Evolutionary conservation across 352 stramenopile species (phyloP), one percentile per base, ranked within the genome.

Genomic region (Phytophthora megakarya): DNA sequence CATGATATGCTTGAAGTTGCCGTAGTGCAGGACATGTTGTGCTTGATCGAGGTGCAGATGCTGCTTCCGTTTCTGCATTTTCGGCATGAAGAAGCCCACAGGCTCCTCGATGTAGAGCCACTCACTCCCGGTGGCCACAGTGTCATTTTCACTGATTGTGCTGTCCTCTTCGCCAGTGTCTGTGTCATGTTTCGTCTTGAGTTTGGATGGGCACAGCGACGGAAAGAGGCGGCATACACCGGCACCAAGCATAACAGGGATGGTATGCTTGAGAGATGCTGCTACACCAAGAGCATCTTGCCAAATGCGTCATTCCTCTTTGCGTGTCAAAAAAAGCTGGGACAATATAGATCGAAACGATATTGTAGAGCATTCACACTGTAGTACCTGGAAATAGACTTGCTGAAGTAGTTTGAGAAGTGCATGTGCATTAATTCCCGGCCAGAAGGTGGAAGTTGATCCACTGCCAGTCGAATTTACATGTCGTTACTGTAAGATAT

Each of bases 31-130:
- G 35, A 86, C 37, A 25, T 88, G 67, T 23, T 73, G 70, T 11
- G 76, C 76, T 66, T 91, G 84, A 40, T 93, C 81, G 15, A 93
- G 69, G 30, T 86, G 72, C 21, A 92, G 51, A 23, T 73, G 57
- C 4, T 84, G 67, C 19, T 57, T 71, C 43, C 67, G 65, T 28
- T 73, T 75, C 44, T 76, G 64, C 39, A 88, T 78, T 8, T 58
- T 61, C 7, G 71, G 73, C 25, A 85, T 38, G 26, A 89, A 80
- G 47, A 84, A 75, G 4, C 83, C 80, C 5, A 60, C 63, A 1
- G 77, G 71, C 25, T 90, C 81, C 26, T 89, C 80, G 16, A 92
- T 70, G 18, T 74, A 71, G 13, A 90, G 53, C 81, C 73, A 89
- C 38, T 92, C 80, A n/a, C 39, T 67, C 4, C 70, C 75, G 38